Percentiles rank a stretch among this genome's conserved stretches.
Conservation (phyloP, 2,329 filamentous ascomycete genomes). For the Emericellopsis atlantica region DNA sequence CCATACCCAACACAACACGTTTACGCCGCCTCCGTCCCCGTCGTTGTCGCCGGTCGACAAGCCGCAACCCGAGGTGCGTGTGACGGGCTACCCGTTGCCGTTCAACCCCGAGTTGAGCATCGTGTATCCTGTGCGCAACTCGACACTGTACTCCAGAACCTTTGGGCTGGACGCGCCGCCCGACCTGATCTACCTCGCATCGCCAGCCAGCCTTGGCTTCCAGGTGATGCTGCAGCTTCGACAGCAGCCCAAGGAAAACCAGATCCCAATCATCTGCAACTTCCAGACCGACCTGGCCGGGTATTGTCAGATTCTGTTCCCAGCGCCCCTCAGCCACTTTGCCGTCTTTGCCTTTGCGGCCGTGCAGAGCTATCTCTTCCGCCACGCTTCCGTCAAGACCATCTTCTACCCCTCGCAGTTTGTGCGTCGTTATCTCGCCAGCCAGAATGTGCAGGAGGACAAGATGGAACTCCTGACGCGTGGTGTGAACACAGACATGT, state of each 20-base stretch:
- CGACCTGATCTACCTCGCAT: slow-evolving; percentile 58
- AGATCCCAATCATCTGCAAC: slow-evolving; percentile 51
- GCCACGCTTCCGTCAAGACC: slow-evolving; percentile 45
- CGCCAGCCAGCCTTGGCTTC: slow-evolving; percentile 57
- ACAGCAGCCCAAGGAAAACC: slow-evolving; percentile 39
- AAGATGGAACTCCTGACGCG: slow-evolving; percentile 51
- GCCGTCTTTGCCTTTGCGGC: slow-evolving; percentile 49
- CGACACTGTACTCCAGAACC: slow-evolving; percentile 44
- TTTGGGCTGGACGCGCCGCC: slow-evolving; percentile 39
- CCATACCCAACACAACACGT: slow-evolving; percentile 40
- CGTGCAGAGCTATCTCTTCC: slow-evolving; percentile 56
- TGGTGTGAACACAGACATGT: slow-evolving; percentile 52
- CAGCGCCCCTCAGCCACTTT: slow-evolving; percentile 44
- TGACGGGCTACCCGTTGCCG: slow-evolving; percentile 53
- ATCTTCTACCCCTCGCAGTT: slow-evolving; percentile 58
- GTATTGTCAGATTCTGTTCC: slow-evolving; percentile 59
- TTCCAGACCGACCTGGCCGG: slow-evolving; percentile 61
- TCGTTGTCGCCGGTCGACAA: slow-evolving; percentile 17
- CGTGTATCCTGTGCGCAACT: slow-evolving; percentile 55
- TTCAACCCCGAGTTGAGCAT: slow-evolving; percentile 62
- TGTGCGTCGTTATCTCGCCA: slow-evolving; percentile 47
- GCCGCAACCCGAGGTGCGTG: slow-evolving; percentile 35
- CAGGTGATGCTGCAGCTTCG: slow-evolving; percentile 58
- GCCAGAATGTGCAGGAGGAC: slow-evolving; percentile 36
- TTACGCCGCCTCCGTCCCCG: slow-evolving; percentile 28